Evolutionary conservation across 2,329 filamentous ascomycete species (phyloP).

Genomic region (Periconia sp.): DNA sequence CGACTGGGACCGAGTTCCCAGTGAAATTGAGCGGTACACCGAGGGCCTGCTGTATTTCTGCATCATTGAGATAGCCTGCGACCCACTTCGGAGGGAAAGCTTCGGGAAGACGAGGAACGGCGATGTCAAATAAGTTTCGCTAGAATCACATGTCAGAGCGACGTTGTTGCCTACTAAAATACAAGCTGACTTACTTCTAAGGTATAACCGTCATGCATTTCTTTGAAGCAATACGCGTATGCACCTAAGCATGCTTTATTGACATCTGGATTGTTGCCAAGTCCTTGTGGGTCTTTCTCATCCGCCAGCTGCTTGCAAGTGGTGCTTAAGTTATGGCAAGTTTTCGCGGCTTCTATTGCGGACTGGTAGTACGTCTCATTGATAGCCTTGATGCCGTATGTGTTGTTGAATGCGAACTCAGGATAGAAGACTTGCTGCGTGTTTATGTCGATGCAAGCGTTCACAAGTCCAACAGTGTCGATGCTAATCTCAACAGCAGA

Average conservation of each 20-base stretch:
- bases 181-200: background rate
- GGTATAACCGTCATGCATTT: slow-evolving; percentile 51
- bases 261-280: slow-evolving; percentile 33
- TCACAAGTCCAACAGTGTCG: slow-evolving; percentile 60
- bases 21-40: slow-evolving; percentile 63
- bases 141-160: background rate
- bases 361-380: slow-evolving; percentile 51
- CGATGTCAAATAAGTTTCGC: slow-evolving; percentile 61
- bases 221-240: slow-evolving; percentile 48
- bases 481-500: slow-evolving; percentile 23
- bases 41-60: slow-evolving; percentile 60
- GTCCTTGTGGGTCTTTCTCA: slow-evolving; percentile 55
- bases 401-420: slow-evolving; percentile 60
- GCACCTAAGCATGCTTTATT: slow-evolving; percentile 50
- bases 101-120: slow-evolving; percentile 41
- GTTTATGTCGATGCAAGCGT: slow-evolving; percentile 58
- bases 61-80: slow-evolving; percentile 60
- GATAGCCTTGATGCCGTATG: slow-evolving; percentile 58
- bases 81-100: slow-evolving; percentile 43
- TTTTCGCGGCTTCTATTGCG: slow-evolving; percentile 48
- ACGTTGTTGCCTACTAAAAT: background rate
- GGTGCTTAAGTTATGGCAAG: slow-evolving; percentile 58
- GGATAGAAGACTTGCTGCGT: slow-evolving; percentile 53
- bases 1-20: slow-evolving; percentile 6
- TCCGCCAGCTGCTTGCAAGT: slow-evolving; percentile 54